Percentiles rank a stretch among this genome's conserved stretches.
Conservation (phyloP, 176 grass and related monocot genomes). For the Aegilops speltoides region DNA sequence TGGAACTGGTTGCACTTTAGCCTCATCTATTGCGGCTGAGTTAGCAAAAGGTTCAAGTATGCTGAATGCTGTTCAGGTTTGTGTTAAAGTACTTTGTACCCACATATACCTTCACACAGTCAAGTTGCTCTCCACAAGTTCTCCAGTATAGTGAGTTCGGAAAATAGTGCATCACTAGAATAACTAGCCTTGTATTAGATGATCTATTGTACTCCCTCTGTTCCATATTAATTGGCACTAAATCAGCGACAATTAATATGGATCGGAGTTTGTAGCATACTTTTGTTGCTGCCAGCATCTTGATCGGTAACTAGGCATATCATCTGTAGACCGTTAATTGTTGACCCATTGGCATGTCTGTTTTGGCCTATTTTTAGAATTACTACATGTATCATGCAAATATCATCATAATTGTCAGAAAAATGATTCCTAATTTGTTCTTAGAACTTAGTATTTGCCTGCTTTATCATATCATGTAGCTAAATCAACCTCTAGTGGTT, state of each 20-base stretch:
- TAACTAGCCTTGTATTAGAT: not conserved
- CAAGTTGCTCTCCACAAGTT: not conserved
- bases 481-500: not conserved
- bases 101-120: not conserved
- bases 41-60: constrained; percentile 85
- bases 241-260: no score
- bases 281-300: constrained; percentile 3
- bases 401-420: not conserved
- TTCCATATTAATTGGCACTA: not conserved
- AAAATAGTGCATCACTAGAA: constrained; percentile 4
- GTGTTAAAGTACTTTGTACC: not conserved
- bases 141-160: not conserved
- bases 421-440: not conserved
- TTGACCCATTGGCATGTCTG: not conserved
- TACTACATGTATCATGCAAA: not conserved
- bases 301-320: not conserved
- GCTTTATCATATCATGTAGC: not conserved
- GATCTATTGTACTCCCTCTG: not conserved
- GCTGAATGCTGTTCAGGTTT: constrained; percentile 76
- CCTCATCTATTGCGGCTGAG: constrained; percentile 87
- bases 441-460: not conserved
- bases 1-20: constrained; percentile 96
- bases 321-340: not conserved
- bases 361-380: not conserved
- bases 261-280: not conserved